Evolutionary conservation across 495 filamentous ascomycete species (phyloP).

Genomic region (Aspergillus ellipticus): DNA sequence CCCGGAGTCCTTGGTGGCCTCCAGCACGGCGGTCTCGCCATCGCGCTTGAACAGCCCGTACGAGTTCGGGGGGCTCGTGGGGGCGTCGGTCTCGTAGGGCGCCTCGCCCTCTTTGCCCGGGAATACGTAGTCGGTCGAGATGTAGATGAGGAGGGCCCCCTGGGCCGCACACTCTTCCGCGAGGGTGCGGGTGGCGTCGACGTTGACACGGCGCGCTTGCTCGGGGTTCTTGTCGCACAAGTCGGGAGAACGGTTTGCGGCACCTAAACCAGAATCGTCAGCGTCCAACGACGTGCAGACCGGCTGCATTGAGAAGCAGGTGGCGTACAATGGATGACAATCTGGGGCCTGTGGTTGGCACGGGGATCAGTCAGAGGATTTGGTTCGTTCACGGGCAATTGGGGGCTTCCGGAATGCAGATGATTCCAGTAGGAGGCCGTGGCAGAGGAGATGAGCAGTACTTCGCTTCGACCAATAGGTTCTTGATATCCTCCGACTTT

Average conservation of each 20-base stretch:
- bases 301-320: not conserved
- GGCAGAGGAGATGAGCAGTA: constrained; percentile 12
- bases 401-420: not conserved
- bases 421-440: too few species aligned
- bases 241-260: constrained; percentile 89
- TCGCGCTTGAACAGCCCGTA: constrained; percentile 88
- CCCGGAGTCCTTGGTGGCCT: constrained; percentile 48
- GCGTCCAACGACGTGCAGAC: not conserved
- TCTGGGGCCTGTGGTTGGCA: constrained; percentile 59
- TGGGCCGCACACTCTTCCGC: constrained; percentile 61
- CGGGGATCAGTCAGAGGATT: constrained; percentile 11
- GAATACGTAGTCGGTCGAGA: constrained; percentile 95
- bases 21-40: constrained; percentile 71
- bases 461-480: constrained; percentile 54
- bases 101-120: constrained; percentile 77
- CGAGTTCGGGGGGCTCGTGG: constrained; percentile 70
- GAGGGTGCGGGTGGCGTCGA: constrained; percentile 63
- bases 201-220: constrained; percentile 70
- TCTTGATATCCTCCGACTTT: constrained; percentile 57
- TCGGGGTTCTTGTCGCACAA: constrained; percentile 75
- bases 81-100: constrained; percentile 67
- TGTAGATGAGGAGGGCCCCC: constrained; percentile 76
- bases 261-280: constrained; percentile 50
- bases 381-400: not conserved
- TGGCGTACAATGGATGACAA: constrained; percentile 75